These are phyloP conservation scores for Carex pumila DNA, from an alignment of 176 grass and related monocot species.

Conservation along the genomic window DNA sequence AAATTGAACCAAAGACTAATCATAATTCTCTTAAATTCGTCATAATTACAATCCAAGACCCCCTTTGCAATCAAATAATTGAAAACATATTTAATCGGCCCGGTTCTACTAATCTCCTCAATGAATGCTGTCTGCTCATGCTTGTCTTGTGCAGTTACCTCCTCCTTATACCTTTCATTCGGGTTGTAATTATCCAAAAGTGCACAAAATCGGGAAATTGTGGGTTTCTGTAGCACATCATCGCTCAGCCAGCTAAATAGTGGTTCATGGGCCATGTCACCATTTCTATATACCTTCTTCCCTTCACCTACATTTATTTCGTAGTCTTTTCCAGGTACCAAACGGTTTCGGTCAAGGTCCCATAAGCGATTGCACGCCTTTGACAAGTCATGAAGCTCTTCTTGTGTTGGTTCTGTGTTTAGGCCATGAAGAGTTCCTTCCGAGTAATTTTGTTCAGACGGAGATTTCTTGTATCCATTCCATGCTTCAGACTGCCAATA, in stretches of 20 bases:
- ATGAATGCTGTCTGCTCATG: slow-evolving; percentile 83
- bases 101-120: slow-evolving; percentile 92
- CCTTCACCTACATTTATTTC: slow-evolving; percentile 68
- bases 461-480: slow-evolving; percentile 55
- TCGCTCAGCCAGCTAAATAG: slow-evolving; percentile 68
- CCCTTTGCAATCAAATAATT: slow-evolving; percentile 67
- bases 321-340: slow-evolving; percentile 79
- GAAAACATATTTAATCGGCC: slow-evolving; percentile 72
- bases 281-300: slow-evolving; percentile 88
- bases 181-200: slow-evolving; percentile 98
- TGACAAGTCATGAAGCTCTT: slow-evolving; percentile 69
- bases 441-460: slow-evolving; percentile 71
- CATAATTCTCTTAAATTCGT: slow-evolving; percentile 71
- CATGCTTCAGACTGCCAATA: slow-evolving; percentile 64
- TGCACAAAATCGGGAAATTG: slow-evolving; percentile 65
- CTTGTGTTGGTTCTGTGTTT: slow-evolving; percentile 58
- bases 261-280: slow-evolving; percentile 62
- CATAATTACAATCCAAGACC: slow-evolving; percentile 38
- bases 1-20: slow-evolving; percentile 78
- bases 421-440: slow-evolving; percentile 52
- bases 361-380: slow-evolving; percentile 68
- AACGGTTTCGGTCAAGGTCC: slow-evolving; percentile 76
- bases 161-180: slow-evolving; percentile 69
- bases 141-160: slow-evolving; percentile 76
- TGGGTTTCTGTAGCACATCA: slow-evolving; percentile 49